Evolutionary conservation across 371 early-diverging fungal genomes (phyloP), one percentile per base, ranked within the genome.

Genomic region (Mucor ambiguus): DNA sequence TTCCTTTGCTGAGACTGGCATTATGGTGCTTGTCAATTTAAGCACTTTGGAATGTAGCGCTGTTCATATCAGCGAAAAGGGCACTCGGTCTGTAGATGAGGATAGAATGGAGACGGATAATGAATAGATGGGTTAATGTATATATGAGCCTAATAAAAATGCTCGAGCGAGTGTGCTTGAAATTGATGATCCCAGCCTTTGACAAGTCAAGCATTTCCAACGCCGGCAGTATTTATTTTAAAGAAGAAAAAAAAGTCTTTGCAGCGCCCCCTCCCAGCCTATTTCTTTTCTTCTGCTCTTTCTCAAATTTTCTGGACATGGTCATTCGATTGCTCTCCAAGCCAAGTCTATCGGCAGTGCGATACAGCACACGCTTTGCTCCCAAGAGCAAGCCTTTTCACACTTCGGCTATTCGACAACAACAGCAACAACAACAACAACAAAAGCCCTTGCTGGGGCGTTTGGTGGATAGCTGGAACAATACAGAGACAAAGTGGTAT

Each of bases 11-110:
- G 68, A 85, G 24, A 84, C 89, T 18, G 79, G 83, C 3, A 78
- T 79, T n/a, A 75, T 91, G 55, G 90, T 84, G 0, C 83, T 91
- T 12, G 77, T 92, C 24, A 89, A 92, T 63, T 60, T 88, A 52
- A 63, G 72, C 32, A 90, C 88, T 14, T 68, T 91, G 48, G 90
- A 92, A 48, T 89, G 87, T 61, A 76, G 66, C 18, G 68, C 74
- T n/a, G 78, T 89, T 9, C 64, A 69, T 5, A 81, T 89, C 33
- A 63, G 67, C 46, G 65, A 69, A 16, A 28, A 57, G 35, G 64
- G 60, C 4, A 54, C 61, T 6, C 20, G 46, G 44, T 1, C 43
- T 29, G 22, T 26, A 6, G 5, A 28, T 26, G 52, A 52, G 12
- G 52, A 52, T 14, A 52, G 16, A 24, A 37, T 46, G 28, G 18